Conservation (phyloP, 177 flowering plant genomes). For the Telopea speciosissima region DNA sequence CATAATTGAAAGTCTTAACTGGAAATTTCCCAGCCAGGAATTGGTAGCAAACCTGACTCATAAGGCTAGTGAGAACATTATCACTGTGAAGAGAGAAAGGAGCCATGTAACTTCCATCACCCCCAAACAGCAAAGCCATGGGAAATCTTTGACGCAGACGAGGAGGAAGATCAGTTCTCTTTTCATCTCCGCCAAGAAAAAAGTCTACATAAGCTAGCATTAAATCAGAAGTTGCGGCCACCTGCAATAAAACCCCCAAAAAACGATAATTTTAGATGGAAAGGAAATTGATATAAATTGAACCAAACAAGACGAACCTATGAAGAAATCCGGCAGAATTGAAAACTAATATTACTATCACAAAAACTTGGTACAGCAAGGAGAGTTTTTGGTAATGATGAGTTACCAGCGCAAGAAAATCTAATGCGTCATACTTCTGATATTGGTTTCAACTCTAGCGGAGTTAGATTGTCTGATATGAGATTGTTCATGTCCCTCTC, state of each 20-base stretch:
- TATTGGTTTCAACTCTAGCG: too few relatives aligned
- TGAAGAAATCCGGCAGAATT: not conserved
- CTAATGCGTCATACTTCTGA: not conserved
- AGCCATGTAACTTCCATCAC: constrained; percentile 97
- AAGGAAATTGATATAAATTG: too few relatives aligned
- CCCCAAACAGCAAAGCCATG: constrained; percentile 76
- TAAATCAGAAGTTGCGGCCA: constrained; percentile 89
- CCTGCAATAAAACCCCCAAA: too few relatives aligned
- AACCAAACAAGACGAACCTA: not conserved
- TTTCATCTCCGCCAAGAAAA: constrained; percentile 99
- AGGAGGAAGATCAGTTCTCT: constrained; percentile 92
- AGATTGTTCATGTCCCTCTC: too few relatives aligned
- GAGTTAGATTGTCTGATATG: too few relatives aligned
- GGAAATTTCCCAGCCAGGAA: not conserved
- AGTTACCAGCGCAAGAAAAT: not conserved
- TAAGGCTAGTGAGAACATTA: constrained; percentile 82
- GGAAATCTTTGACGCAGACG: constrained; percentile 81
- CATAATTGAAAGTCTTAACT: too few relatives aligned
- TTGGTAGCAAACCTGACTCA: constrained; percentile 71
- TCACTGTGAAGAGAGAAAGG: constrained; percentile 93
- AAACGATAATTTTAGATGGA: too few relatives aligned
- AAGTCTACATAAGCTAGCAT: constrained; percentile 93
- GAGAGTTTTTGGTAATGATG: too few relatives aligned
- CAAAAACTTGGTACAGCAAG: not conserved
- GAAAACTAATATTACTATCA: not conserved